Base-by-base conservation (phyloP, 208 protist genomes). In the Trypanosoma platydactyli region DNA sequence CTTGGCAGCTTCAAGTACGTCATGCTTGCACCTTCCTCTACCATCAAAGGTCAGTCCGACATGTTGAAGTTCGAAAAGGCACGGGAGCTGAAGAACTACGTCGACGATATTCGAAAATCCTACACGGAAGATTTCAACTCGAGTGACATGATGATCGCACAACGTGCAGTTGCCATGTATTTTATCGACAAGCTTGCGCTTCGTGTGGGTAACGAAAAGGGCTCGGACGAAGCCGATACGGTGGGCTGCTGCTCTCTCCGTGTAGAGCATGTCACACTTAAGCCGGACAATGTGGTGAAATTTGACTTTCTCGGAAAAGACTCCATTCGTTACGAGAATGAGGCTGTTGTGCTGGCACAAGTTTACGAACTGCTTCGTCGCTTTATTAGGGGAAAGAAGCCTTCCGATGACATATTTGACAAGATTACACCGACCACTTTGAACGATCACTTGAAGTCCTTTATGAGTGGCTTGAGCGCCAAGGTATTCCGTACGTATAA, bases 401-500 rank as follows among this genome's bases (percentile, higher is more conserved):
- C 92, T 25, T 68, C 30, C 1, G 74, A 88, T 13, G 85, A 98
- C 54, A 86, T 99, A 44, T 99, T 99, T 74, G 91, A 99, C 65
- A 65, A 84, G 25, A 75, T 99, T 54, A 94, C 81, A 40, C 75
- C 94, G 55, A 79, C 81, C 25, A 67, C 80, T 62, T 83, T 99
- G 20, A 99, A 99, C 77, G 87, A 97, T 24, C 86, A 99, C 75
- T 84, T 99, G 53, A 98, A 99, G 77, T 85, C 66, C 3, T 94
- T 98, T 70, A 99, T 99, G 98, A 76, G 81, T 16, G 98, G 95
- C 35, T 84, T 99, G 50, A 92, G 89, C 7, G 98, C 98, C 9
- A 99, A 99, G 85, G 98, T 99, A 33, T 99, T 99, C 80, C 98
- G 98, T 97, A 99, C 98, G 24, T 99, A 98, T 85, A 99, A 99